A percentile compares a stretch with the other conserved stretches of the same genome.
phyloP scores from a whole-genome alignment of 495 filamentous ascomycete species.

The Podospora appendiculata region DNA sequence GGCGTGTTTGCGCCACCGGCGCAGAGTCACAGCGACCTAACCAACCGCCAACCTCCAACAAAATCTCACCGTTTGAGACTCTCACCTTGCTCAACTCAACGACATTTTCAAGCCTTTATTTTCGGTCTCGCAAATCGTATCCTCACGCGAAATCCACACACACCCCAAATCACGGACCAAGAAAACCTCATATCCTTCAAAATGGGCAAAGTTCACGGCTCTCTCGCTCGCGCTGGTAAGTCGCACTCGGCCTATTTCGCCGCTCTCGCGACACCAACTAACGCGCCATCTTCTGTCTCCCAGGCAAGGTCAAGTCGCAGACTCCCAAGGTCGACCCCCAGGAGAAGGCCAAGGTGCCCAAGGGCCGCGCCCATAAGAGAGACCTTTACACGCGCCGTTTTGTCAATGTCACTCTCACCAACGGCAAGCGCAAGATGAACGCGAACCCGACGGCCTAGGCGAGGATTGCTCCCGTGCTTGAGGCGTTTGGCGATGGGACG shows the following conservation, averaged over 20 bases:
- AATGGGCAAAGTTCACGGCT: constrained; percentile 90
- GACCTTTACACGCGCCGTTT: constrained; percentile 95
- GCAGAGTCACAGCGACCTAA: no score
- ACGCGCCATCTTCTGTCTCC: constrained; percentile 1
- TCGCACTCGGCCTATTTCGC: not conserved
- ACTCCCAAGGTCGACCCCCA: constrained; percentile 59
- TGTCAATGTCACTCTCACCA: constrained; percentile 94
- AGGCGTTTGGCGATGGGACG: not conserved
- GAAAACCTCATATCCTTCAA: constrained; percentile 24
- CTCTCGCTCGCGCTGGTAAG: constrained; percentile 86
- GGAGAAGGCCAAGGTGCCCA: constrained; percentile 88
- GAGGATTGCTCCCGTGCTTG: not conserved
- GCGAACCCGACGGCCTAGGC: constrained; percentile 36
- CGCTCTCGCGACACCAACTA: constrained; percentile 1
- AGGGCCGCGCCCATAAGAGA: constrained; percentile 97
- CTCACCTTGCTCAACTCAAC: no score
- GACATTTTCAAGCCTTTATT: no score
- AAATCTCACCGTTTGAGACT: no score
- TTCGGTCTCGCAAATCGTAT: no score
- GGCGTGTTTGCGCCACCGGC: no score
- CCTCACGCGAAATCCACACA: not conserved
- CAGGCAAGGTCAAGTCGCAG: constrained; percentile 43
- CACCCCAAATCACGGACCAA: not conserved
- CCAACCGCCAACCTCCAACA: no score
- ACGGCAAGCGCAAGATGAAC: constrained; percentile 79